These are phyloP conservation scores for Lachnellula arida DNA, from an alignment of 2,329 filamentous ascomycete species.

Conservation along the genomic window DNA sequence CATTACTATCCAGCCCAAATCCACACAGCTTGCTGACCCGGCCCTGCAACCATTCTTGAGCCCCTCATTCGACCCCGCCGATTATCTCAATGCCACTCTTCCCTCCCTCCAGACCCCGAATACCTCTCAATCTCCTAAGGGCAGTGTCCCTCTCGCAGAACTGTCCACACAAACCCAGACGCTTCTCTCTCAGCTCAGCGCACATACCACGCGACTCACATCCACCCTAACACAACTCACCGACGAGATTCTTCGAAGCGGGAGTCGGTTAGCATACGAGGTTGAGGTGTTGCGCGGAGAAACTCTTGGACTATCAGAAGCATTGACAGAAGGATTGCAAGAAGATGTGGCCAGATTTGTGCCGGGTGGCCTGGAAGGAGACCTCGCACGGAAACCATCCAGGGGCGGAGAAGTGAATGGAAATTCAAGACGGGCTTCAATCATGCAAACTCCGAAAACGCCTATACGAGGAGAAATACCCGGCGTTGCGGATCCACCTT, in stretches of 20 bases:
- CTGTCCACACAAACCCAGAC: conserved; percentile 77
- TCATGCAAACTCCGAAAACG: conserved; percentile 23
- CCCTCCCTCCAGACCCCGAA: conserved; percentile 54
- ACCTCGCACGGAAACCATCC: conserved; percentile 19
- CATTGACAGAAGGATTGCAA: conserved; percentile 66
- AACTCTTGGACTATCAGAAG: conserved; percentile 73
- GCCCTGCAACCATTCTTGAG: conserved; percentile 71
- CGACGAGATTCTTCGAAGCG: conserved; percentile 88
- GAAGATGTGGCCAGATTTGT: conserved; percentile 71
- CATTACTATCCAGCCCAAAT: conserved; percentile 32
- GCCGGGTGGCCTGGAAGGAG: conserved; percentile 40
- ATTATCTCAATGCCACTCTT: conserved; percentile 77
- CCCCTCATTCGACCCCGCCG: conserved; percentile 73
- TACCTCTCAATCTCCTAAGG: conserved; percentile 27
- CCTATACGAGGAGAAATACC: conserved; percentile 21
- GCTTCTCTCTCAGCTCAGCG: conserved; percentile 81
- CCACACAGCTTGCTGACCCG: conserved; percentile 64
- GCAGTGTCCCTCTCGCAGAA: conserved; percentile 58
- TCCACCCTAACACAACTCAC: conserved; percentile 81
- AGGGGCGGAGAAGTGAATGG: conserved; percentile 24
- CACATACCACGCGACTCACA: conserved; percentile 79
- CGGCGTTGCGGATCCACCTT: conserved; percentile 50
- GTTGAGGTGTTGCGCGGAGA: conserved; percentile 91
- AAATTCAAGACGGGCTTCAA: conserved; percentile 26
- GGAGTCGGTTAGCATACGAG: conserved; percentile 85